These are phyloP conservation scores for Cladosporium sp. DNA, from an alignment of 2,329 filamentous ascomycete genomes.

Conservation along the genomic window DNA sequence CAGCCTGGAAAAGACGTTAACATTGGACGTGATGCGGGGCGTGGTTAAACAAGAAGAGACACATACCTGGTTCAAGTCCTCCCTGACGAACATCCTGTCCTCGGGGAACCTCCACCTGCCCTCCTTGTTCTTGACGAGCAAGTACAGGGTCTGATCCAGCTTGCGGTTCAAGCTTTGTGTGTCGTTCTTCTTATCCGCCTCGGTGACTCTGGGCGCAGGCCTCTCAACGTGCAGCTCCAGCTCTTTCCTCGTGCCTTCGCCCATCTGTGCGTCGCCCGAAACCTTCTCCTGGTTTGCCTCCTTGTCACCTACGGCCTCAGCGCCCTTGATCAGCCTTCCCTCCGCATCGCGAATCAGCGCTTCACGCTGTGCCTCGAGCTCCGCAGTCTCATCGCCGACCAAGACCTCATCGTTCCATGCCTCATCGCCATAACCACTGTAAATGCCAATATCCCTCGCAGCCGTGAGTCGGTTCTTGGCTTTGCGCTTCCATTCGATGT, in stretches of 20 bases:
- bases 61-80: slow-evolving; percentile 81
- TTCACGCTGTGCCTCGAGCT: slow-evolving; percentile 65
- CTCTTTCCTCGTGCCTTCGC: slow-evolving; percentile 28
- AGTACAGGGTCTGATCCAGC: slow-evolving; percentile 80
- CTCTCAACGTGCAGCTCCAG: slow-evolving; percentile 56
- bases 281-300: slow-evolving; percentile 49
- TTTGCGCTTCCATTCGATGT: slow-evolving; percentile 89
- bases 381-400: slow-evolving; percentile 68
- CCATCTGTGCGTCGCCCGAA: slow-evolving; percentile 28
- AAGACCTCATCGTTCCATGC: slow-evolving; percentile 92
- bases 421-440: slow-evolving; percentile 70
- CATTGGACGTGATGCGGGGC: slow-evolving; percentile 17
- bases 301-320: slow-evolving; percentile 41
- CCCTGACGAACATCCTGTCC: slow-evolving; percentile 65
- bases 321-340: slow-evolving; percentile 52
- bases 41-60: not conserved
- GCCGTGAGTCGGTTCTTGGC: slow-evolving; percentile 73
- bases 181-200: slow-evolving; percentile 77
- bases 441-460: slow-evolving; percentile 80
- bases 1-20: slow-evolving; percentile 59
- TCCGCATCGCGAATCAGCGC: slow-evolving; percentile 75
- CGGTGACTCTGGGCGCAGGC: slow-evolving; percentile 69
- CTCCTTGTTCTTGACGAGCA: slow-evolving; percentile 73
- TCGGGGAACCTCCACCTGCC: slow-evolving; percentile 81
- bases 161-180: slow-evolving; percentile 74